phyloP scores from a whole-genome alignment of 1,284 basidiomycete genomes.

The Ustilago lituana region DNA sequence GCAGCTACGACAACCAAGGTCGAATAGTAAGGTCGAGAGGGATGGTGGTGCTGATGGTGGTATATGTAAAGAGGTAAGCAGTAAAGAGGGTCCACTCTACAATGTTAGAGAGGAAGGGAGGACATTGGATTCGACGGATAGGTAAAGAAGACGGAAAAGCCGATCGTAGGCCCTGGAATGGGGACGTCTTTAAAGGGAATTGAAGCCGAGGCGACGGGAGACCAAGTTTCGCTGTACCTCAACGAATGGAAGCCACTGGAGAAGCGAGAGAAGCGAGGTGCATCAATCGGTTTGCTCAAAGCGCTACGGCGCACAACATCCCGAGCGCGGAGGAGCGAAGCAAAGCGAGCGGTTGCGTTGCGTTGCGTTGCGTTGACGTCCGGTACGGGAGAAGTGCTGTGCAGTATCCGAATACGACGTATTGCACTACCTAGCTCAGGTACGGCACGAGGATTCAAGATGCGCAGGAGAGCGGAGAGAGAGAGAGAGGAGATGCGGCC shows the following conservation, averaged over 20 bases:
- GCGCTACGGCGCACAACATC: constrained; percentile 9
- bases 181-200: constrained; percentile 14
- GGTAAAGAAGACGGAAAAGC: background rate
- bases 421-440: constrained; percentile 12
- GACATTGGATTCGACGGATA: constrained; percentile 2
- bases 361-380: too few species aligned
- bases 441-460: constrained; percentile 6
- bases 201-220: constrained; percentile 4
- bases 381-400: constrained; percentile 5
- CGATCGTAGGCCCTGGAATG: too few species aligned
- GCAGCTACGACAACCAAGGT: constrained; percentile 10
- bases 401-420: too few species aligned
- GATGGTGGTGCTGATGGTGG: background rate
- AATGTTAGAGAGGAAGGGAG: background rate
- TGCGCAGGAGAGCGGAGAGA: background rate
- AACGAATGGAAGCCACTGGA: constrained; percentile 20
- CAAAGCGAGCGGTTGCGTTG: too few species aligned
- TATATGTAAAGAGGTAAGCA: background rate
- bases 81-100: too few species aligned
- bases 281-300: constrained; percentile 19
- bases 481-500: background rate
- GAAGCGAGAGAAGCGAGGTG: constrained; percentile 44
- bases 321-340: background rate
- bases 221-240: constrained; percentile 17
- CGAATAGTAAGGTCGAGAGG: background rate